phyloP scores from a whole-genome alignment of 441 rosid genomes.

The Gossypium schwendimanii region DNA sequence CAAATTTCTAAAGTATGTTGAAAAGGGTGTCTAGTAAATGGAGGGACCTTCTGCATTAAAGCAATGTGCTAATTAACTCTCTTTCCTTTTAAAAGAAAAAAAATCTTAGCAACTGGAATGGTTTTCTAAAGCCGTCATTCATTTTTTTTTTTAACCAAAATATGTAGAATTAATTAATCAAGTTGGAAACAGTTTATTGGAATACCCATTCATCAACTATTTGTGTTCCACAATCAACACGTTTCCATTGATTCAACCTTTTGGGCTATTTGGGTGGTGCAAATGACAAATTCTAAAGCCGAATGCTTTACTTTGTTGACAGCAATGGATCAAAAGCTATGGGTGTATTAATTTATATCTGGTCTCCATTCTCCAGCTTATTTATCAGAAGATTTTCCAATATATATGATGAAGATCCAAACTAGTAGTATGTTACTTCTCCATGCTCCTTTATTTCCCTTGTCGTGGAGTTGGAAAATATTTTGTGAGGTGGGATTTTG shows the following conservation, averaged over 20 bases:
- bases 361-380: background rate
- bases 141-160: background rate
- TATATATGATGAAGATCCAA: background rate
- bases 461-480: conserved; percentile 5
- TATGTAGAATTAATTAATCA: background rate
- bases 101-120: background rate
- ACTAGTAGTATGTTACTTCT: background rate
- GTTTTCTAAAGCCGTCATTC: conserved; percentile 9
- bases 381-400: background rate
- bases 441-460: background rate
- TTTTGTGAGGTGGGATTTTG: conserved; percentile 13
- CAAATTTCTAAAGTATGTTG: conserved; percentile 15
- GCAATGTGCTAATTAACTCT: conserved; percentile 1
- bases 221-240: background rate
- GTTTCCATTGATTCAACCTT: background rate
- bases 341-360: background rate
- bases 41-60: conserved; percentile 9
- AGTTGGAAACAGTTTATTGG: background rate
- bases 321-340: background rate
- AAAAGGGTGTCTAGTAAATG: conserved; percentile 14
- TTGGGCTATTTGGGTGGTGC: background rate
- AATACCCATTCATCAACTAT: background rate
- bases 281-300: background rate
- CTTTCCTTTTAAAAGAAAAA: background rate
- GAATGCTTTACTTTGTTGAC: background rate